These are phyloP conservation scores for Centaurea solstitialis DNA, from an alignment of 129 eudicot species.

Conservation along the genomic window DNA sequence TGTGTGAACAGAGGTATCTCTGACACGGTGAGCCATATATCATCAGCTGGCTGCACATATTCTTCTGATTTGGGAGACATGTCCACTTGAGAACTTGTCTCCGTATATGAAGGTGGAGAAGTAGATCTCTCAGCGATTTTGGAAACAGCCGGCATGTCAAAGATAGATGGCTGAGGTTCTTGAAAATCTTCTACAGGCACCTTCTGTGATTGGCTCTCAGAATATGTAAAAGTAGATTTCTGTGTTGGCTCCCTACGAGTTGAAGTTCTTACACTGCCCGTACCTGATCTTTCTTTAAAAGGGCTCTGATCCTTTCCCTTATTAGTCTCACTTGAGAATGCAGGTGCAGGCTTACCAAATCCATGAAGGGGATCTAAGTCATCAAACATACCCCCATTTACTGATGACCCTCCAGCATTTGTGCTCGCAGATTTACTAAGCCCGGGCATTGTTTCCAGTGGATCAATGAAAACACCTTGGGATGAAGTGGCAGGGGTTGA, in stretches of 20 bases:
- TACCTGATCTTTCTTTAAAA: conserved; percentile 40
- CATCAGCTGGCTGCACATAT: conserved; percentile 49
- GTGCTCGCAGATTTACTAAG: conserved; percentile 47
- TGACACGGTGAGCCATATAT: conserved; percentile 87
- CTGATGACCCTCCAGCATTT: conserved; percentile 51
- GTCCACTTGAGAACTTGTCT: conserved; percentile 51
- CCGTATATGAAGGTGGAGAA: conserved; percentile 64
- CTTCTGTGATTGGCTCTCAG: conserved; percentile 57
- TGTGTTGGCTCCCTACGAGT: conserved; percentile 48
- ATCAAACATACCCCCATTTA: conserved; percentile 57
- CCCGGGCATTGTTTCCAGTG: conserved; percentile 61
- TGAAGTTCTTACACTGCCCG: conserved; percentile 39
- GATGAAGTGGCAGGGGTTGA: conserved; percentile 50
- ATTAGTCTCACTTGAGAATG: conserved; percentile 46
- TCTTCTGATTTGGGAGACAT: conserved; percentile 61
- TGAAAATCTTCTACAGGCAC: conserved; percentile 49
- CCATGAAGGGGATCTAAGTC: conserved; percentile 77
- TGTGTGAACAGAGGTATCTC: conserved; percentile 93
- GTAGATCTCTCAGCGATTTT: conserved; percentile 48
- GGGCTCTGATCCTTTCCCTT: conserved; percentile 57
- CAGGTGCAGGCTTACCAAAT: conserved; percentile 61
- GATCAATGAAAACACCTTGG: conserved; percentile 48
- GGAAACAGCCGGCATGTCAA: conserved; percentile 65
- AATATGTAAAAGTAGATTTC: conserved; percentile 46
- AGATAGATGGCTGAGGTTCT: conserved; percentile 63